Base-by-base conservation (phyloP, 306 rosid species). In the Biancaea sappan region DNA sequence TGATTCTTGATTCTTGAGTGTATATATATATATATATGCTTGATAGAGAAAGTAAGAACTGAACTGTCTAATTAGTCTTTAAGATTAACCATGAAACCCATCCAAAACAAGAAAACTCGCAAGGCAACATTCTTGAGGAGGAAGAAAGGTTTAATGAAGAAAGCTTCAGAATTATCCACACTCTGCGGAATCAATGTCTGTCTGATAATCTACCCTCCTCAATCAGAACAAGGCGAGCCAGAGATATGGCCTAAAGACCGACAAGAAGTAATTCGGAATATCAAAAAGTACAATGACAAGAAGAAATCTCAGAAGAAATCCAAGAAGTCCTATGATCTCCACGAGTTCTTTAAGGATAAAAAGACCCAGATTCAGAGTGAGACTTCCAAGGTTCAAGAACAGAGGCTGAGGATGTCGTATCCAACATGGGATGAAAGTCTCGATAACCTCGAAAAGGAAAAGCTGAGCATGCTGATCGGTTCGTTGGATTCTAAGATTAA, bases 351-450 rank as follows among this genome's bases (percentile, higher is more conserved):
- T 59, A 19, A 14, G 22, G 74, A 76, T 0, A 66, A 19, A 68
- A 66, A 54, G 37, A 66, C 28, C 14, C 59, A 54, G 40, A 31
- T 56, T 8, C 58, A 54, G 3, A 35, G 25, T 8, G 68, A 76
- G 50, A 41, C 25, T 29, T n/a, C 10, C 11, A 75, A 29, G 21
- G 0, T 54, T 0, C 59, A 21, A 8, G 31, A 29, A 37, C 52
- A 75, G 5, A 65, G 18, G 14, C 1, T 24, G 2, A 16, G 11
- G 21, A 18, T 72, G 4, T 51, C 8, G 62, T 74, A 70, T 68
- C 83, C 83, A 4, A 74, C 83, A 2, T 77, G 32, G 75, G 66
- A 70, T 35, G 35, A 25, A 3, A 19, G 35, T 41, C 18, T 81
- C 21, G 9, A 22, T 0, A 10, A 14, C 16, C 10, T 81, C 2